Conservation (phyloP, 75 land plant species). For the Pseudotsuga menziesii region DNA sequence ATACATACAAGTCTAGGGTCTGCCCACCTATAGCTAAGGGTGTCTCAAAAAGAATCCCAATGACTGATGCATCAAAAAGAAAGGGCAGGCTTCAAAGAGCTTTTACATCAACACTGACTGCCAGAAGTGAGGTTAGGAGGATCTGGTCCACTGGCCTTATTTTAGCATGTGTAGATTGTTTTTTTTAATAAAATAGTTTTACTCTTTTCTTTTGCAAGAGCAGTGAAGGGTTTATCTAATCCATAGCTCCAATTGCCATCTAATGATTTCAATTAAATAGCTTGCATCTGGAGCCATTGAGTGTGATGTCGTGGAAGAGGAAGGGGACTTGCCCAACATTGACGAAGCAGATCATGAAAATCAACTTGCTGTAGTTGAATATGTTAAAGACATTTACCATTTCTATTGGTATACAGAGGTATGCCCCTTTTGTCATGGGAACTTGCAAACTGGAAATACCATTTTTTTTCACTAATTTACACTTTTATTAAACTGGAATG, state of each 20-base stretch:
- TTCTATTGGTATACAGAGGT: constrained; percentile 71
- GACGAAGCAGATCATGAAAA: constrained; percentile 50
- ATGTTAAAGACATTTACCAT: constrained; percentile 72
- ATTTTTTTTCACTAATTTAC: neutral
- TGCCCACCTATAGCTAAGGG: neutral
- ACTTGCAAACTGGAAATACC: neutral
- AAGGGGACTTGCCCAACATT: constrained; percentile 54
- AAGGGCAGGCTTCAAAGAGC: neutral
- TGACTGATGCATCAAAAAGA: neutral
- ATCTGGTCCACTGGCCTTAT: neutral
- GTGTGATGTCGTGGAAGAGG: neutral
- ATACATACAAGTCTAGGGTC: neutral
- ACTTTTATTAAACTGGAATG: neutral
- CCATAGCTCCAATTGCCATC: neutral
- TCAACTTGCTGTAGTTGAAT: constrained; percentile 64
- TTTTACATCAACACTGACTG: constrained; percentile 29
- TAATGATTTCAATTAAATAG: constrained; percentile 14
- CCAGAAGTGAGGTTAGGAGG: constrained; percentile 34
- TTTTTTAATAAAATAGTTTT: neutral
- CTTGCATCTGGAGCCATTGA: constrained; percentile 30
- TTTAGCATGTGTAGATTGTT: neutral
- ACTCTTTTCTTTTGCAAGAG: neutral
- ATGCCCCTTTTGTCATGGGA: neutral
- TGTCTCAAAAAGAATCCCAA: neutral
- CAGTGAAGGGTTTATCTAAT: neutral